phyloP scores from a whole-genome alignment of 306 rosid species.

The Benincasa hispida region DNA sequence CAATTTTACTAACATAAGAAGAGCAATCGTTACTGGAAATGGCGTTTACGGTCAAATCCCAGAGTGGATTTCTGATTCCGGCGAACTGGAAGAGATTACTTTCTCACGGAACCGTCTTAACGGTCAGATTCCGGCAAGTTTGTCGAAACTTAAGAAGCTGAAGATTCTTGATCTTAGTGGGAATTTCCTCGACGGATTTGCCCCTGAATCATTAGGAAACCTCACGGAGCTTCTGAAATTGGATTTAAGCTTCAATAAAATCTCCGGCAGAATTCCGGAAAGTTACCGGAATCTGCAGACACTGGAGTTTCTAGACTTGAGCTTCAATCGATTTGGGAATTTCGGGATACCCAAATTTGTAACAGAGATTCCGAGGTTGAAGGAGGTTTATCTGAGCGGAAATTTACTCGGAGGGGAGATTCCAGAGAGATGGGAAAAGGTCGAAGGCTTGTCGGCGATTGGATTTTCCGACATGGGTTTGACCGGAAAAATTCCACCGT shows the following conservation, averaged over 20 bases:
- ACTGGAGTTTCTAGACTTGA: constrained; percentile 56
- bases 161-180: constrained; percentile 53
- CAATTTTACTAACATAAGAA: constrained; percentile 32
- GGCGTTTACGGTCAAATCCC: constrained; percentile 45
- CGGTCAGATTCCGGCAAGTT: constrained; percentile 29
- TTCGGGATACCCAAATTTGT: constrained; percentile 53
- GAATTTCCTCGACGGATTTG: constrained; percentile 26
- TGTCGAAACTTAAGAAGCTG: constrained; percentile 24
- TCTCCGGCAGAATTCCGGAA: constrained; percentile 47
- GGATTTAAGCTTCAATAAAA: constrained; percentile 42
- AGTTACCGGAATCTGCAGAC: constrained; percentile 21
- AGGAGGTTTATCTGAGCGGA: constrained; percentile 58
- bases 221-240: constrained; percentile 52
- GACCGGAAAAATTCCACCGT: constrained; percentile 47
- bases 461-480: constrained; percentile 59
- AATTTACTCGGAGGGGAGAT: constrained; percentile 57
- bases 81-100: constrained; percentile 50
- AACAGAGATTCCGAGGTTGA: constrained; percentile 31
- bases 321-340: constrained; percentile 48
- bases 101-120: constrained; percentile 40
- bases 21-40: constrained; percentile 44
- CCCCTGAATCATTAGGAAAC: constrained; percentile 28
- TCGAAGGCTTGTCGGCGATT: constrained; percentile 28
- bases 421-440: constrained; percentile 62
- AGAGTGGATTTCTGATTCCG: not conserved